Conservation (phyloP, 805 yeast species). For the Starmerella roubikii region DNA sequence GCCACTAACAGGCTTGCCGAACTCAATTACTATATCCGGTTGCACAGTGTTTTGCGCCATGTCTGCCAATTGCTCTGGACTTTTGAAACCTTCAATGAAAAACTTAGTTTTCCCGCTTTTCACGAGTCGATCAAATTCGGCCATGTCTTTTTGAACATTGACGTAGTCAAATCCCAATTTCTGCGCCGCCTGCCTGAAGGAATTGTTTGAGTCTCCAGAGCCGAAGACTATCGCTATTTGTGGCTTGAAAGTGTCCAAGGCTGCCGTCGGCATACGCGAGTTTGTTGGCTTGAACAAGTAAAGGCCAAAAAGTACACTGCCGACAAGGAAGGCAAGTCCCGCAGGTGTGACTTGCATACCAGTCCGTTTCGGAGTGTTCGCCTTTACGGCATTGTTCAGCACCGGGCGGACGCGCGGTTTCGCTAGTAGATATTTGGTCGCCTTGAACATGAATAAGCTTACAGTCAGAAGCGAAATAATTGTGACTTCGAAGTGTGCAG, state of each 20-base stretch:
- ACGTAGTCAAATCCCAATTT: slow-evolving; percentile 13
- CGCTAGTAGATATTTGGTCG: background rate
- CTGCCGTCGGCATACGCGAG: slow-evolving; percentile 14
- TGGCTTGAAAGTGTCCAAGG: slow-evolving; percentile 19
- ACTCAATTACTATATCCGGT: slow-evolving; percentile 18
- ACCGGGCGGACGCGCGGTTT: slow-evolving; percentile 10
- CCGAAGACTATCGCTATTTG: slow-evolving; percentile 18
- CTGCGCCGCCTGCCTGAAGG: slow-evolving; percentile 8
- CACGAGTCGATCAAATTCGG: slow-evolving; percentile 11
- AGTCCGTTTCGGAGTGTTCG: background rate
- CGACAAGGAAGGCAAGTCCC: slow-evolving; percentile 16
- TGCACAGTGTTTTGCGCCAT: slow-evolving; percentile 16
- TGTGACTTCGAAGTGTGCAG: too few relatives aligned
- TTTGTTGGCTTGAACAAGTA: slow-evolving; percentile 17
- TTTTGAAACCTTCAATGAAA: slow-evolving; percentile 15
- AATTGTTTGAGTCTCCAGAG: slow-evolving; percentile 15
- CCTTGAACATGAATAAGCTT: slow-evolving; percentile 7
- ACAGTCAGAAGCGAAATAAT: too few relatives aligned
- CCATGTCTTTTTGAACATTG: slow-evolving; percentile 3
- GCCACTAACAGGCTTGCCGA: background rate
- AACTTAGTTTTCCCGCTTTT: slow-evolving; percentile 15
- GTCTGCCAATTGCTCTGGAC: background rate
- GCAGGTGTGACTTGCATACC: slow-evolving; percentile 7
- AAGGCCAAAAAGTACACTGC: slow-evolving; percentile 18
- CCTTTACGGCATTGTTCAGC: background rate